These are phyloP conservation scores for Hortaea werneckii DNA, from an alignment of 2,329 filamentous ascomycete species.

Conservation along the genomic window DNA sequence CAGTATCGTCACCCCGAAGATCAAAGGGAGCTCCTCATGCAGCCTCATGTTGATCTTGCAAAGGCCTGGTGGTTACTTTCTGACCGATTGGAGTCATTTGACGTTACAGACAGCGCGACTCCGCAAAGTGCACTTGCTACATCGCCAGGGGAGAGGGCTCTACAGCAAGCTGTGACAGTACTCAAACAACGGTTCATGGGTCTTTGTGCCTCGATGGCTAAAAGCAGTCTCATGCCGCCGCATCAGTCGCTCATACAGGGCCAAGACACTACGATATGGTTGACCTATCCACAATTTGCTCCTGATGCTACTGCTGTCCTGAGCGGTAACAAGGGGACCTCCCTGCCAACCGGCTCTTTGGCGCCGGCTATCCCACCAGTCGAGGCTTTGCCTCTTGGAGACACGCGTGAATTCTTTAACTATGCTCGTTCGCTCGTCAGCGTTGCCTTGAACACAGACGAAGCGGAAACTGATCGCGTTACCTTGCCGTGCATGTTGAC, in stretches of 20 bases:
- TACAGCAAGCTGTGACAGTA: constrained; percentile 4
- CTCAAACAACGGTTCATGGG: constrained; percentile 47
- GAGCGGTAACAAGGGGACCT: constrained; percentile 40
- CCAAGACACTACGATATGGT: constrained; percentile 73
- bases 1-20: constrained; percentile 36
- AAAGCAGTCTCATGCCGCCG: constrained; percentile 62
- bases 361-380: constrained; percentile 35
- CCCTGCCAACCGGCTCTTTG: constrained; percentile 9
- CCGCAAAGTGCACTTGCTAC: constrained; percentile 4
- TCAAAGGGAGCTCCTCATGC: constrained; percentile 47
- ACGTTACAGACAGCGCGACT: constrained; percentile 5
- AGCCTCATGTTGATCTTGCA: constrained; percentile 75
- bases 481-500: constrained; percentile 66
- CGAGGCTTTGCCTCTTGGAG: constrained; percentile 65
- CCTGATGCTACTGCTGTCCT: constrained; percentile 63
- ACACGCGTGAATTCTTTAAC: constrained; percentile 62
- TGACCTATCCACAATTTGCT: constrained; percentile 63
- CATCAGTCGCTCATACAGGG: constrained; percentile 58
- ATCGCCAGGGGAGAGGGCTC: constrained; percentile 2
- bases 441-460: constrained; percentile 62
- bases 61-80: constrained; percentile 73
- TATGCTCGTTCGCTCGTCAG: constrained; percentile 71
- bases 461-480: constrained; percentile 56
- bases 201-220: constrained; percentile 70
- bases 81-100: constrained; percentile 27